Percentiles rank a stretch among this genome's conserved stretches.
Conservation (phyloP, 169 alveolate genomes). For the Plasmodium berghei region DNA sequence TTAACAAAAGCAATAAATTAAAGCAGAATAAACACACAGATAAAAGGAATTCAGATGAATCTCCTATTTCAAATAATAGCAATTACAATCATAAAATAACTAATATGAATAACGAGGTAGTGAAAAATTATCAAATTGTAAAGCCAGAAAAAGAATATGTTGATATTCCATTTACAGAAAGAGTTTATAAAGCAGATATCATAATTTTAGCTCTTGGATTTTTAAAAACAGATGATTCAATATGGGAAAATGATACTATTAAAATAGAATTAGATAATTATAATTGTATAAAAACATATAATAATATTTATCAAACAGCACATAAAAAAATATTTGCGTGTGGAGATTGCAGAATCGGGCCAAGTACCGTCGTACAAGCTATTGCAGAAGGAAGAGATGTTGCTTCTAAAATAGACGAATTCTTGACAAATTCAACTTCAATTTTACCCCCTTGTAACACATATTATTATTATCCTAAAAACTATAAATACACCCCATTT, state of each 20-base stretch:
- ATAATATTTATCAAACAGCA: constrained; percentile 65
- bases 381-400: constrained; percentile 81
- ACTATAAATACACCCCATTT: constrained; percentile 46
- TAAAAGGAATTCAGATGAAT: constrained; percentile 2
- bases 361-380: constrained; percentile 83
- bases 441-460: constrained; percentile 72
- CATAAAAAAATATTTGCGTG: constrained; percentile 79
- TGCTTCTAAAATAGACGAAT: constrained; percentile 78
- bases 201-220: constrained; percentile 82
- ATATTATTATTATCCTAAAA: constrained; percentile 60
- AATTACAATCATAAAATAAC: constrained; percentile 9
- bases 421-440: constrained; percentile 57
- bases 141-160: constrained; percentile 42
- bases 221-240: constrained; percentile 80
- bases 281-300: constrained; percentile 70
- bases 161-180: constrained; percentile 79
- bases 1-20: constrained; percentile 7
- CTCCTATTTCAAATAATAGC: constrained; percentile 19
- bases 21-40: not conserved
- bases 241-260: constrained; percentile 77
- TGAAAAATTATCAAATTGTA: constrained; percentile 33
- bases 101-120: constrained; percentile 5
- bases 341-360: constrained; percentile 85
- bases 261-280: constrained; percentile 70
- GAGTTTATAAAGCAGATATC: constrained; percentile 79